Evolutionary conservation across 164 flowering plant species (phyloP).

Genomic region (Aristolochia fimbriata): DNA sequence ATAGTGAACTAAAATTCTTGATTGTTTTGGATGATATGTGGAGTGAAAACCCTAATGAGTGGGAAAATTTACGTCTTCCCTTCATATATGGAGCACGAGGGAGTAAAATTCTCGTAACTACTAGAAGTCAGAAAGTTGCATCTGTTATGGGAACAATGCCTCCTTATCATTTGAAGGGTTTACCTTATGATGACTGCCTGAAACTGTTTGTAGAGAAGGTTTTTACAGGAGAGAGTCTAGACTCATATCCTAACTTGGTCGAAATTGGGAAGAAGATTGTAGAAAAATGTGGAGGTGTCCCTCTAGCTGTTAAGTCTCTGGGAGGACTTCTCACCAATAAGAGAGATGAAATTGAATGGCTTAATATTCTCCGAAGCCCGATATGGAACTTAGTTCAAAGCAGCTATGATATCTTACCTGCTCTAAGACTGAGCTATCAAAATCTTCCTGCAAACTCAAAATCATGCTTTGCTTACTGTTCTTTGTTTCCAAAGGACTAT

Average conservation of each 20-base stretch:
- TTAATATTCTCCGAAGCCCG: conserved; percentile 1
- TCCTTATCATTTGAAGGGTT: conserved; percentile 1
- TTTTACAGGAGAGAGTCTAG: not conserved
- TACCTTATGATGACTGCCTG: conserved; percentile 9
- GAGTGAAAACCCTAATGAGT: conserved; percentile 5
- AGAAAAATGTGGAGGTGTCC: conserved; percentile 8
- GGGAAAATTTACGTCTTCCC: conserved; percentile 2
- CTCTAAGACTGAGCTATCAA: conserved; percentile 12
- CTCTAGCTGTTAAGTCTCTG: conserved; percentile 3
- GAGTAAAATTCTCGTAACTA: conserved; percentile 15
- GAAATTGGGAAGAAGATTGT: not conserved
- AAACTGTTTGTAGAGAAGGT: not conserved
- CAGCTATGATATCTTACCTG: conserved; percentile 4
- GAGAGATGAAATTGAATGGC: not conserved
- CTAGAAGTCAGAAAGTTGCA: conserved; percentile 7
- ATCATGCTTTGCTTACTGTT: conserved; percentile 16
- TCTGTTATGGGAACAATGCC: conserved; percentile 4
- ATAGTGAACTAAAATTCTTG: not conserved
- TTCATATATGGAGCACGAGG: conserved; percentile 5
- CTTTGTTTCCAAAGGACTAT: conserved; percentile 13
- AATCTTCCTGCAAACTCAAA: conserved; percentile 11
- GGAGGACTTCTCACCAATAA: conserved; percentile 1
- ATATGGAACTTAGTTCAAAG: conserved; percentile 1
- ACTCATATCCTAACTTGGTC: not conserved
- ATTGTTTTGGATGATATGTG: conserved; percentile 15